A percentile compares a stretch with the other conserved stretches of the same genome.
These are phyloP conservation scores for Colletotrichum karsti DNA, from an alignment of 2,329 filamentous ascomycete species.

Conservation along the genomic window DNA sequence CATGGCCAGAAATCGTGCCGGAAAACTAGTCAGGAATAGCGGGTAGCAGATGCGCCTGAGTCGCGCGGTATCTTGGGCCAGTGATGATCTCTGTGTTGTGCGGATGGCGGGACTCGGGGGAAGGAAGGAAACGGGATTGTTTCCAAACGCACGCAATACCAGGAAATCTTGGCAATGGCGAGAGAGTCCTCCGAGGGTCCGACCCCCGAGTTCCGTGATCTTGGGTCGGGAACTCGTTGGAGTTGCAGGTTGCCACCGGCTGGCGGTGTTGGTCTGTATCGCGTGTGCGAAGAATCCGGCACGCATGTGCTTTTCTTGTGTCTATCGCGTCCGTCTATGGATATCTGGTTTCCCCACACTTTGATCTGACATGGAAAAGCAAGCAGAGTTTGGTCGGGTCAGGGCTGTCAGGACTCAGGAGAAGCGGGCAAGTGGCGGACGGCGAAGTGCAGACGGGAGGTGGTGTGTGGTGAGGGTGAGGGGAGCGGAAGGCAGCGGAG, in stretches of 20 bases:
- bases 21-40: conserved; percentile 20
- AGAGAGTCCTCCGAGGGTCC: not conserved
- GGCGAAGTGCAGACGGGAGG: not conserved
- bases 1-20: conserved; percentile 20
- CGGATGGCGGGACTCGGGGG: not conserved
- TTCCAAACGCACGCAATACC: conserved; percentile 7
- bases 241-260: not conserved
- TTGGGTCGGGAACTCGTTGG: too few relatives aligned
- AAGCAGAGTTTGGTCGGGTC: not conserved
- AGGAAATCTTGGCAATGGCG: not conserved
- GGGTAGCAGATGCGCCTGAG: conserved; percentile 15
- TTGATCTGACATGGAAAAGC: not conserved
- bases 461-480: not conserved
- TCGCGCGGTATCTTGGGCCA: too few relatives aligned
- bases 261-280: not conserved
- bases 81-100: too few relatives aligned
- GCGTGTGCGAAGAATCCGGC: not conserved
- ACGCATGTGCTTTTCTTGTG: not conserved
- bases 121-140: not conserved
- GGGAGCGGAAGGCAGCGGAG: not conserved
- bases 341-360: not conserved
- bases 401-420: not conserved
- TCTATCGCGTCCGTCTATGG: not conserved
- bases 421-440: not conserved
- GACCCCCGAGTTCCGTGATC: not conserved